Percentiles rank a stretch among this genome's conserved stretches.
phyloP scores from a whole-genome alignment of 176 grass and related monocot species.

The Chrysopogon serrulatus region DNA sequence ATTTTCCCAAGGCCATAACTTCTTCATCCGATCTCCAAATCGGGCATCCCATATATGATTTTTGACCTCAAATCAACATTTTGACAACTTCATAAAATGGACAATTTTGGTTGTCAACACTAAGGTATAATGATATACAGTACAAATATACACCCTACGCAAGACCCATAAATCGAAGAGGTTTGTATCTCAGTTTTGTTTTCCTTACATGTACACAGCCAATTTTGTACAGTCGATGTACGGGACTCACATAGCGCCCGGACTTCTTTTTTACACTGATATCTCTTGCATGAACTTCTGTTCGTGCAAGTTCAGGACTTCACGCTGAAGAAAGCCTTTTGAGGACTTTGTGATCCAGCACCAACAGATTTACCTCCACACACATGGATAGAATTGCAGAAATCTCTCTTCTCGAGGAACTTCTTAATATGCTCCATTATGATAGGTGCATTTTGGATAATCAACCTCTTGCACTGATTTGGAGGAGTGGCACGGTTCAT shows the following conservation, averaged over 20 bases:
- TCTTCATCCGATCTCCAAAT: no score
- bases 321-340: neutral
- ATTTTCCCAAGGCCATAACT: no score
- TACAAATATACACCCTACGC: neutral
- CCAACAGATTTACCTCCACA: slow-evolving; percentile 25
- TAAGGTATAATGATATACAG: neutral
- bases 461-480: slow-evolving; percentile 71
- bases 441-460: slow-evolving; percentile 48
- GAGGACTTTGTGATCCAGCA: slow-evolving; percentile 4
- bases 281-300: neutral
- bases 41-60: no score
- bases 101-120: no score
- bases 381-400: slow-evolving; percentile 57
- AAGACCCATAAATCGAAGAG: neutral
- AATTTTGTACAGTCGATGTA: neutral
- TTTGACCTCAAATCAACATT: no score
- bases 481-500: neutral
- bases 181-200: neutral
- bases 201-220: neutral
- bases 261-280: neutral
- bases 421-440: slow-evolving; percentile 49
- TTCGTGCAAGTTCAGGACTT: neutral
- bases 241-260: neutral
- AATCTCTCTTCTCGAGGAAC: slow-evolving; percentile 45
- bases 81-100: no score